phyloP scores from a whole-genome alignment of 2,329 filamentous ascomycete genomes.

The Aureobasidium sp. region DNA sequence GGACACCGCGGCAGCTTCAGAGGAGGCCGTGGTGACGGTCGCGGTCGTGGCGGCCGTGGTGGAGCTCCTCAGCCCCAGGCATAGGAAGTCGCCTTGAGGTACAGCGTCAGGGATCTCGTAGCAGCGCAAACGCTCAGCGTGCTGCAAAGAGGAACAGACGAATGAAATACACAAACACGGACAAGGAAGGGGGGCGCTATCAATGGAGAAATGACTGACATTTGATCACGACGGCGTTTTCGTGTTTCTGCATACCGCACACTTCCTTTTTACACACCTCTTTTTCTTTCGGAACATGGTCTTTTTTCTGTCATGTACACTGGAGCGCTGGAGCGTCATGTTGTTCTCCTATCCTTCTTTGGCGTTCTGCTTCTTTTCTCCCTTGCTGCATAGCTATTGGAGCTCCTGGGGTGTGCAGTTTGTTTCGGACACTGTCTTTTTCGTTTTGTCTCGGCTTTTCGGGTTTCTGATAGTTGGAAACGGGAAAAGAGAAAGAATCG shows the following conservation, averaged over 20 bases:
- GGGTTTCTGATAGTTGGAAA: not conserved
- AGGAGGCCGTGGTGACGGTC: conserved; percentile 25
- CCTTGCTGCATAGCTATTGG: conserved; percentile 1
- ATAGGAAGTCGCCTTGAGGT: conserved; percentile 7
- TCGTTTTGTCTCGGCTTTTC: not conserved
- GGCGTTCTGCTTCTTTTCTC: not conserved
- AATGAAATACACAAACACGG: not conserved
- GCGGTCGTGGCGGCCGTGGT: conserved; percentile 36
- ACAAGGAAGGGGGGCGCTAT: conserved; percentile 7
- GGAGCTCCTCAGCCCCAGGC: conserved; percentile 3
- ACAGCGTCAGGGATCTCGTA: not conserved
- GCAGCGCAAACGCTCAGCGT: not conserved
- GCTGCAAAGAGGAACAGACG: not conserved
- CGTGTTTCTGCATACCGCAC: conserved; percentile 7
- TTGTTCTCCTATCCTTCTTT: not conserved
- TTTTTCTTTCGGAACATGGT: not conserved
- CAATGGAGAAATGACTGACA: conserved; percentile 10
- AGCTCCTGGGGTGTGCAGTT: not conserved
- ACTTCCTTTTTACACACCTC: not conserved
- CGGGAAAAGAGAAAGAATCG: not conserved
- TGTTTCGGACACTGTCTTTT: not conserved
- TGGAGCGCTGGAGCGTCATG: not conserved
- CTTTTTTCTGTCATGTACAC: not conserved
- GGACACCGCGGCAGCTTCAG: conserved; percentile 25
- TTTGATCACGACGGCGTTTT: conserved; percentile 12